phyloP scores from a whole-genome alignment of 2,329 filamentous ascomycete species.

The Trichoderma endophyticum region DNA sequence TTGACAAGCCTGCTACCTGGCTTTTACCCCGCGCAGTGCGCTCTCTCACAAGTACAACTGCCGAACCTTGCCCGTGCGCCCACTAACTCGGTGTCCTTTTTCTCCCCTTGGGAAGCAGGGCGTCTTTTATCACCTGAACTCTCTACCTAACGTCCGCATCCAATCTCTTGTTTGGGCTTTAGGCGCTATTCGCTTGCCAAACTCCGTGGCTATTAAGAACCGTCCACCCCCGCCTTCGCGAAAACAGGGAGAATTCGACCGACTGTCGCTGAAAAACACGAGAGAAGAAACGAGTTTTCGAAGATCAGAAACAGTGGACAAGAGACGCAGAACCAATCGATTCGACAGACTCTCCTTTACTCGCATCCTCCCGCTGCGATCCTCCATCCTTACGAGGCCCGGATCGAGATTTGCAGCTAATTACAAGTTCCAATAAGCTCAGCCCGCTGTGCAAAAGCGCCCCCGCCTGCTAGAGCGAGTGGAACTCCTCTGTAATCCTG shows the following conservation, averaged over 20 bases:
- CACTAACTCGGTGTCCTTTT: background rate
- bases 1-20: background rate
- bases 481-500: constrained; percentile 4
- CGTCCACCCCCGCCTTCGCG: background rate
- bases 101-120: background rate
- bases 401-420: constrained; percentile 12
- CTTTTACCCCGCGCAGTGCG: constrained; percentile 2
- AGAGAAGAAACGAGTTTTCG: background rate
- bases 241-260: background rate
- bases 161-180: background rate
- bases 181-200: background rate
- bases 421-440: background rate
- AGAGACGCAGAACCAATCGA: background rate
- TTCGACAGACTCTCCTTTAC: no score
- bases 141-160: background rate
- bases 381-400: background rate
- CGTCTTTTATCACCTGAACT: background rate
- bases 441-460: constrained; percentile 5
- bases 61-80: background rate
- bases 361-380: background rate
- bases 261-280: background rate
- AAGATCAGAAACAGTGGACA: background rate
- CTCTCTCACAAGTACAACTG: background rate
- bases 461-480: constrained; percentile 13
- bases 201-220: background rate